Conservation (phyloP, 208 protist genomes). For the Trichomonas vaginalis region DNA sequence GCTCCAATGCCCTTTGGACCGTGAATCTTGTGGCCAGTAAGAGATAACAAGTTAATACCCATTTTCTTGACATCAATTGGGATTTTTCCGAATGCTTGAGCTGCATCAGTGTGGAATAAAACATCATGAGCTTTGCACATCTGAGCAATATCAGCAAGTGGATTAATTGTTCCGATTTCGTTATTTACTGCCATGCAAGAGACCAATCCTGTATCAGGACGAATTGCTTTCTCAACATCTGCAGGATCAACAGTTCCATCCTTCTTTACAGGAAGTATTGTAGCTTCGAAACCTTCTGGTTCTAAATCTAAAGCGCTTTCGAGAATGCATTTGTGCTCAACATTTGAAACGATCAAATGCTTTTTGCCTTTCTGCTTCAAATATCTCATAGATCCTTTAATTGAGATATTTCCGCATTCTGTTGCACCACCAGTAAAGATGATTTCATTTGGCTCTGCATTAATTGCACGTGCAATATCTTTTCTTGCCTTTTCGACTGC, state of each 20-base stretch:
- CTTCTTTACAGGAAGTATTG: constrained; percentile 83
- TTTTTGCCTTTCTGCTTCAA: constrained; percentile 70
- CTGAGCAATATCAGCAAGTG: constrained; percentile 74
- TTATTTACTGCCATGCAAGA: constrained; percentile 94
- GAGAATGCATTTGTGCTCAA: constrained; percentile 98
- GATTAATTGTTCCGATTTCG: constrained; percentile 77
- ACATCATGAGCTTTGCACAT: constrained; percentile 63
- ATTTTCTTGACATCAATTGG: constrained; percentile 66
- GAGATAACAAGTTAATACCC: constrained; percentile 74
- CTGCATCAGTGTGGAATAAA: constrained; percentile 77
- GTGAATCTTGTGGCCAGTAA: constrained; percentile 86
- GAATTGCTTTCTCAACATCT: constrained; percentile 13
- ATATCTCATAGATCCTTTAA: constrained; percentile 63
- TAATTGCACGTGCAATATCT: constrained; percentile 62
- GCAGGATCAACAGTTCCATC: constrained; percentile 83
- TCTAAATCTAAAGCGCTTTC: constrained; percentile 88
- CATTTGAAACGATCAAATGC: constrained; percentile 86
- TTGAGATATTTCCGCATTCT: constrained; percentile 94
- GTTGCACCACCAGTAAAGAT: constrained; percentile 96
- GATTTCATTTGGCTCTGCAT: constrained; percentile 81
- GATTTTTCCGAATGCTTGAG: constrained; percentile 85
- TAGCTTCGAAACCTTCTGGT: constrained; percentile 75
- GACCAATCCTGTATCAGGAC: constrained; percentile 69
- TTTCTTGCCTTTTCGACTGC: constrained; percentile 70
- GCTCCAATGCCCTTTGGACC: constrained; percentile 49